Evolutionary conservation across 179 eudicot genomes (phyloP).

Genomic region (Silene coronaria): DNA sequence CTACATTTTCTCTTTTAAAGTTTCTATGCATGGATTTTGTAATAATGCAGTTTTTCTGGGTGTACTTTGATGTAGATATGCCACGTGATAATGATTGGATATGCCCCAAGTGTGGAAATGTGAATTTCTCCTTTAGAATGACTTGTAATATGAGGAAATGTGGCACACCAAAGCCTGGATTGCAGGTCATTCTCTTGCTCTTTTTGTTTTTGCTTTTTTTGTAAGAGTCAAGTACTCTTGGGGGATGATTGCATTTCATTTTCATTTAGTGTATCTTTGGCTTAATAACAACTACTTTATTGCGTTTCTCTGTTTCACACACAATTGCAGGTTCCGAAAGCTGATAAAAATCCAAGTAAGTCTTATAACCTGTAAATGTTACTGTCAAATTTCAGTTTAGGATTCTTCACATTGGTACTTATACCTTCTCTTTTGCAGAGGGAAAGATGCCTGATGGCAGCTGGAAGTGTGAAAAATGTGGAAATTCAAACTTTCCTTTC

Average conservation of each 20-base stretch:
- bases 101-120: constrained; percentile 96
- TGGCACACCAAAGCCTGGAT: constrained; percentile 90
- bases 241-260: background rate
- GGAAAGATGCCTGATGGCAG: constrained; percentile 96
- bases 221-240: background rate
- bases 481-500: constrained; percentile 83
- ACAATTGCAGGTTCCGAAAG: constrained; percentile 47
- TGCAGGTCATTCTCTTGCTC: constrained; percentile 49
- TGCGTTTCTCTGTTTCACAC: background rate
- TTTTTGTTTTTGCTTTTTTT: background rate
- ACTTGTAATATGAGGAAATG: constrained; percentile 99
- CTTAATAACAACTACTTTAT: constrained; percentile 6
- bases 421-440: constrained; percentile 35
- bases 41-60: background rate
- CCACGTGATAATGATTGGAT: constrained; percentile 87
- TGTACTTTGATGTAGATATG: constrained; percentile 38
- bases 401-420: background rate
- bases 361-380: constrained; percentile 2
- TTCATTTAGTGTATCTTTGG: background rate
- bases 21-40: background rate
- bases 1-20: background rate
- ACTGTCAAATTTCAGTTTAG: background rate
- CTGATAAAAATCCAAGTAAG: constrained; percentile 66
- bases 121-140: constrained; percentile 86
- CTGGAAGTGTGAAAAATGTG: constrained; percentile 94